phyloP scores from a whole-genome alignment of 805 yeast genomes.

The Diddensiella caesifluorescens region DNA sequence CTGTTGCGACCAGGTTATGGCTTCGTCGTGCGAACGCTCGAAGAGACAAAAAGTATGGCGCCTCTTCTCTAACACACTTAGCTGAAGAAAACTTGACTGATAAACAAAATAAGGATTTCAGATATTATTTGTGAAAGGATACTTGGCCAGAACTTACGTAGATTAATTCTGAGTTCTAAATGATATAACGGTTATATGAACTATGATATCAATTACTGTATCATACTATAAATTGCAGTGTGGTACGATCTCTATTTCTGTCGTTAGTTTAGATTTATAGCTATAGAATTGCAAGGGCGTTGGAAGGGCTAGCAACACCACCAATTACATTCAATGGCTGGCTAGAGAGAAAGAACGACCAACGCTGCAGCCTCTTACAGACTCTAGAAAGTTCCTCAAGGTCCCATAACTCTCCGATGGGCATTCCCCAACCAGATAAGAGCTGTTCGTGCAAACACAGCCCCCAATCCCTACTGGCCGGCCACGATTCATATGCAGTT shows the following conservation, averaged over 20 bases:
- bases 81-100: conserved; percentile 43
- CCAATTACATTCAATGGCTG: conserved; percentile 34
- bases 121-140: too few relatives aligned
- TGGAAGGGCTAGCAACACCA: conserved; percentile 36
- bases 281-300: conserved; percentile 41
- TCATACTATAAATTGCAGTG: too few relatives aligned
- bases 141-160: too few relatives aligned
- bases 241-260: too few relatives aligned
- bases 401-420: conserved; percentile 34
- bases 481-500: conserved; percentile 28
- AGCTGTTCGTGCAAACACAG: conserved; percentile 15
- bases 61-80: neutral
- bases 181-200: too few relatives aligned
- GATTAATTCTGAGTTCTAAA: too few relatives aligned
- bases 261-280: too few relatives aligned
- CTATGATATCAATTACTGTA: too few relatives aligned
- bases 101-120: conserved; percentile 47
- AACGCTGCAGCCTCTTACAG: conserved; percentile 27
- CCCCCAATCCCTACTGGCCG: conserved; percentile 13
- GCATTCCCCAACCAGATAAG: conserved; percentile 34
- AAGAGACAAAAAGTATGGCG: conserved; percentile 7
- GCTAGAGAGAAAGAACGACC: conserved; percentile 31
- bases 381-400: conserved; percentile 29
- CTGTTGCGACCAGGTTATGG: neutral
- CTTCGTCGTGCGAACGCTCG: neutral